Conservation (phyloP, 2,329 filamentous ascomycete genomes). For the Penicillium sp. region DNA sequence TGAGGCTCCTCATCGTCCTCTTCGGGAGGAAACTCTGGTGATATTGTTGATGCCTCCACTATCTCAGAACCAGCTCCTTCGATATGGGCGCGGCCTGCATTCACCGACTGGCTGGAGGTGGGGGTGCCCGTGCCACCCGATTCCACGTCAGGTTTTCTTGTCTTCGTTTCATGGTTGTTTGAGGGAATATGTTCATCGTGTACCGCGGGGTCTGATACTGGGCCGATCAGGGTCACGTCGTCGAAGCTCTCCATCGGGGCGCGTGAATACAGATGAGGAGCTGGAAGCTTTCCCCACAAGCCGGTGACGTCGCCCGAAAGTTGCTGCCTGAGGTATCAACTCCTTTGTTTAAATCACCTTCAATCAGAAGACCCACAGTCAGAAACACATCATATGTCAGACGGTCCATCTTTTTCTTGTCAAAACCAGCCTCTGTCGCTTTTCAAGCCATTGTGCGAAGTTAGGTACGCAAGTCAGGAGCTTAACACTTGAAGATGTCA, state of each 20-base stretch:
- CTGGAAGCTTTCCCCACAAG: constrained; percentile 14
- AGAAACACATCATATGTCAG: not conserved
- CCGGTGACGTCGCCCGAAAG: constrained; percentile 1
- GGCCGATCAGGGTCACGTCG: constrained; percentile 31
- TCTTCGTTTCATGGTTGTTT: constrained; percentile 8
- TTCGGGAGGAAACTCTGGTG: constrained; percentile 32
- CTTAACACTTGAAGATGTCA: too few species aligned
- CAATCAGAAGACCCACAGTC: too few species aligned
- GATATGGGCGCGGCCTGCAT: constrained; percentile 1
- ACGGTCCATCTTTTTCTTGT: too few species aligned
- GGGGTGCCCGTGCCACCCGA: constrained; percentile 14
- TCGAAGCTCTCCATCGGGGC: constrained; percentile 42
- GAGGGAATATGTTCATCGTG: constrained; percentile 16
- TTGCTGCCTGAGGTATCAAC: constrained; percentile 4
- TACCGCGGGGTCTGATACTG: constrained; percentile 15
- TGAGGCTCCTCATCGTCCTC: constrained; percentile 47
- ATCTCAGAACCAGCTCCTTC: constrained; percentile 20
- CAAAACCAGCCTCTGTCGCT: too few species aligned
- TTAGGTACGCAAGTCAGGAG: too few species aligned
- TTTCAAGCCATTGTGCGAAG: too few species aligned
- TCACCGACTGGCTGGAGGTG: constrained; percentile 13
- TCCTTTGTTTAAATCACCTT: not conserved
- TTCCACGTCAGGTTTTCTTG: constrained; percentile 12
- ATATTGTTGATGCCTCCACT: constrained; percentile 15
- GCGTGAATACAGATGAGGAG: constrained; percentile 1